Evolutionary conservation across 2,329 filamentous ascomycete species (phyloP), one percentile per base, ranked within the genome.

Genomic region (Fusarium tupiense): DNA sequence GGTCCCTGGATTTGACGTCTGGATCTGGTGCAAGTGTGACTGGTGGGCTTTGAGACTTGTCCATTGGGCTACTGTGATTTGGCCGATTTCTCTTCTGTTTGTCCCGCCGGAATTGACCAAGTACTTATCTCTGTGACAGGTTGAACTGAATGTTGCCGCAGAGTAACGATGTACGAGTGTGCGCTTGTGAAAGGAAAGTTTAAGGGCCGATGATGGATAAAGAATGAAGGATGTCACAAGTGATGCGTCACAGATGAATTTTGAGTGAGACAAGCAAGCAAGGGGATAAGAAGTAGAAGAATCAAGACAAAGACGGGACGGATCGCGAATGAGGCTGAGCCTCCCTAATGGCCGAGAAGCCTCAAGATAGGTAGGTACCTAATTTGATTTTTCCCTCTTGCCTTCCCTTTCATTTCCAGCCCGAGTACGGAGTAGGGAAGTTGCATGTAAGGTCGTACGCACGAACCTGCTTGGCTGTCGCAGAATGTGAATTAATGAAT

Each of bases 401-500:
- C 43, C 56, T 67, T 44, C 47, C 66, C 35, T 61, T 56, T 61
- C 72, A 69, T 60, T 73, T 65, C 69, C 54, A 61, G 53, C 58
- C 63, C n/a, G 20, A 58, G 69, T 61, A 64, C 54, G 71, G 67
- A 59, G 69, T 63, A 64, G 61, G 71, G 67, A 64, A 74, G 71
- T 72, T 68, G 62, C 71, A 68, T 73, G 71, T 69, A 56, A 68
- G 31, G 57, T 47, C 35, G 61, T 47, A 61, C 67, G 67, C 67
- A 70, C 67, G 67, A 61, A 69, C 67, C 71, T 74, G 57, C 70
- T 73, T 60, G 71, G 58, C 54, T 62, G 69, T 70, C 68, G 49
- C 68, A 74, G 61, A 58, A 58, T 67, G 33, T 69, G 72, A 74
- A 75, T 74, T 74, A 73, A 67, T 61, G 69, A 52, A 67, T 74